Evolutionary conservation across 164 flowering plant species (phyloP), one percentile per base, ranked within the genome.

Genomic region (Hamamelis virginiana): DNA sequence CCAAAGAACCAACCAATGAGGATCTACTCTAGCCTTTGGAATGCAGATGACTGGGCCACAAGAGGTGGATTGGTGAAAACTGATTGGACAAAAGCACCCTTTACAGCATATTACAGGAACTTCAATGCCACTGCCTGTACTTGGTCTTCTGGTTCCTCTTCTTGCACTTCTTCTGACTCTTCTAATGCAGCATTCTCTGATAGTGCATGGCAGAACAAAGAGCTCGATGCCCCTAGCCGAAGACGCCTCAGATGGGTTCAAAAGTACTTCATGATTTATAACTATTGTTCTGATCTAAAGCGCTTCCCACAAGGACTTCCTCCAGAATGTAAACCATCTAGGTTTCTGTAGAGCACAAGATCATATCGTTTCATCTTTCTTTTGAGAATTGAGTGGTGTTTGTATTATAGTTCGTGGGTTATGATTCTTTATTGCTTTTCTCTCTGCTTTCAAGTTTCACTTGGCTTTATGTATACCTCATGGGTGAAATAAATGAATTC

Each of bases 31-130:
- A 60, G 64, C 45, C 64, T 60, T 18, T 60, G 64, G 64, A 60
- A 60, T n/a, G 64, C 64, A 1, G 64, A 60, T n/a, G 61, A 58
- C 41, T 60, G 64, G 64, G 64, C 64, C 11, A 38, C 64, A 18
- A 38, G 46, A 33, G 64, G 64, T n/a, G 61, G 61, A 15, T 26
- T 58, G 33, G 45, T 60, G 22, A 60, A 60, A n/a, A 28, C 46
- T 1, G 64, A 60, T 13, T 60, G 64, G 64, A 16, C 45, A 15
- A 15, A 33, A n/a, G 64, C 64, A 14, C 64, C 64, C 12, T 60
- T 60, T n/a, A 60, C 23, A 14, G 64, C 64, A 15, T 60, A 15
- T 14, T 60, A 60, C 64, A 28, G 45, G 21, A 60, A 60, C 23
- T 38, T 18, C 64, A 60, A 28, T 38, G 46, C 45, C 21, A 33